Evolutionary conservation across 352 stramenopile species (phyloP).

Genomic region (Phytopythium vexans): DNA sequence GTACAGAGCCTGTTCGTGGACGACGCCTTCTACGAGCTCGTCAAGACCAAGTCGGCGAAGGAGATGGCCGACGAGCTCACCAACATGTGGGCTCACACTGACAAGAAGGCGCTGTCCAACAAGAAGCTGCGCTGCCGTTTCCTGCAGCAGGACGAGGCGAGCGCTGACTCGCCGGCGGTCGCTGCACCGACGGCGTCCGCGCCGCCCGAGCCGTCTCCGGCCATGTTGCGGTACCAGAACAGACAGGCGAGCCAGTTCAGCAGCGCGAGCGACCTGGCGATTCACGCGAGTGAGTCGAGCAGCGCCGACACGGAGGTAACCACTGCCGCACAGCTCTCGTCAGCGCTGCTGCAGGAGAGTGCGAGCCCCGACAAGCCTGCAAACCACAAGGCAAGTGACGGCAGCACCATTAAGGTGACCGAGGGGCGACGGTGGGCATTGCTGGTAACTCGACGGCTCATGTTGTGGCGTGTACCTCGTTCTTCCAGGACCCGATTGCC

Average conservation of each 20-base stretch:
- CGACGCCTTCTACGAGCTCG: conserved; percentile 80
- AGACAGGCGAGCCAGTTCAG: conserved; percentile 20
- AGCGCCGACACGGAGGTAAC: conserved; percentile 24
- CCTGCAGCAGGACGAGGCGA: conserved; percentile 42
- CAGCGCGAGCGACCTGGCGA: conserved; percentile 19
- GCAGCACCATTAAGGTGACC: neutral
- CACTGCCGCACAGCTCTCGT: conserved; percentile 52
- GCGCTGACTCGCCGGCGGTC: conserved; percentile 1
- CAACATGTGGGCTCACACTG: conserved; percentile 79
- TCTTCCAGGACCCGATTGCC: conserved; percentile 39
- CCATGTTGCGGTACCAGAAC: conserved; percentile 3
- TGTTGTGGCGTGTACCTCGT: too few relatives aligned
- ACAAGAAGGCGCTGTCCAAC: conserved; percentile 80
- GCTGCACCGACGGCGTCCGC: conserved; percentile 2
- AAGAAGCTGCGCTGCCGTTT: conserved; percentile 90
- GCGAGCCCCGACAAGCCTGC: conserved; percentile 12
- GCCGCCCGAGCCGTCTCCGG: neutral
- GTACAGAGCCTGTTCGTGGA: conserved; percentile 86
- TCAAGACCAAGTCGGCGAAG: conserved; percentile 86
- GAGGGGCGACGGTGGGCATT: neutral
- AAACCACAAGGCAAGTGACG: conserved; percentile 2
- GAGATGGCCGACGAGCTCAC: conserved; percentile 87
- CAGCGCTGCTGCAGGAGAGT: conserved; percentile 54
- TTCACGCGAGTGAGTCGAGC: conserved; percentile 5
- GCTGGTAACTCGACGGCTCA: too few relatives aligned